Evolutionary conservation across 768 basidiomycete genomes (phyloP).

Genomic region (Pleurotus giganteus): DNA sequence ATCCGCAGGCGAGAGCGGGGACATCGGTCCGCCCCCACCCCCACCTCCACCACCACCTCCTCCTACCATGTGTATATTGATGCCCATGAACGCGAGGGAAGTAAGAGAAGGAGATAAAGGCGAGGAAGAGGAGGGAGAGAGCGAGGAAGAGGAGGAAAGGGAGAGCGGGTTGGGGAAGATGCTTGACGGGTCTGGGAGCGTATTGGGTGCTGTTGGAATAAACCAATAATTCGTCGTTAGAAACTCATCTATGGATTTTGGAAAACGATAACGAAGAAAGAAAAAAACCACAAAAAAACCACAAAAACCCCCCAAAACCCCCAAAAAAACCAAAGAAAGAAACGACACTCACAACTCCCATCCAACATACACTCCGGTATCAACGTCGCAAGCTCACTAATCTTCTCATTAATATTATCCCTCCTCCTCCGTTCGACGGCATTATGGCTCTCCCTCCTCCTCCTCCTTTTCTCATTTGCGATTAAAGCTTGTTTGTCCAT

Average conservation of each 20-base stretch:
- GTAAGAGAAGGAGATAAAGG: too few relatives aligned
- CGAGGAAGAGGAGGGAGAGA: too few relatives aligned
- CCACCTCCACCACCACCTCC: background rate
- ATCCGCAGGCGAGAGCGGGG: conserved; percentile 5
- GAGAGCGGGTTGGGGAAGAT: background rate
- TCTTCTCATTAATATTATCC: conserved; percentile 97
- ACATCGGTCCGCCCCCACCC: background rate
- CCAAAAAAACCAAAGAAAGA: conserved; percentile 7
- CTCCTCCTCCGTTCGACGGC: conserved; percentile 85
- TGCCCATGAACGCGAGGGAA: too few relatives aligned
- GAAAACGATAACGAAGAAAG: too few relatives aligned
- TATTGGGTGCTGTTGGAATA: background rate
- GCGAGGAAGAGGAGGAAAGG: too few relatives aligned
- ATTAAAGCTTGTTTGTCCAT: conserved; percentile 53
- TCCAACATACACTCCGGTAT: conserved; percentile 88
- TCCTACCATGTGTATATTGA: too few relatives aligned
- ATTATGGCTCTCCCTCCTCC: conserved; percentile 86
- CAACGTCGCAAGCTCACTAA: conserved; percentile 82
- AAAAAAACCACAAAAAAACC: background rate
- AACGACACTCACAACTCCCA: conserved; percentile 34
- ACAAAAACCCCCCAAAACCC: conserved; percentile 12
- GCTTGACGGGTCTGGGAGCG: background rate
- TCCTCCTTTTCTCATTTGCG: conserved; percentile 79
- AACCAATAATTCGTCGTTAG: background rate
- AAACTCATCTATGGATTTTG: too few relatives aligned